Evolutionary conservation across 345 rosid species (phyloP), one percentile per base, ranked within the genome.

Genomic region (Raphanus sativus): DNA sequence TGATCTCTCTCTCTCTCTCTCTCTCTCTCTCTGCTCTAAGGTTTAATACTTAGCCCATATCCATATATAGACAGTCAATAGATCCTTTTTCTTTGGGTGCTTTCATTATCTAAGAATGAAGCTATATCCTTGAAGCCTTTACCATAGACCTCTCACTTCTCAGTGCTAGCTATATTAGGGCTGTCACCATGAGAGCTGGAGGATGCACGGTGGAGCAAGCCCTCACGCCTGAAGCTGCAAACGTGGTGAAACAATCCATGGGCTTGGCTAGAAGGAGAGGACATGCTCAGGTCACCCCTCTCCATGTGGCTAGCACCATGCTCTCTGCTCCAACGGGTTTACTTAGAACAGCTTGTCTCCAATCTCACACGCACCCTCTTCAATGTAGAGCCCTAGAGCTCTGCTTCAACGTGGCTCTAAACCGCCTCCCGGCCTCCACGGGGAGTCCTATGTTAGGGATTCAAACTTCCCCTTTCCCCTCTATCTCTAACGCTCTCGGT

Each of bases 201-300:
- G 88, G 92, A 67, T 92, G 95, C 82, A 88, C 89, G 38, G 86
- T 92, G 50, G 97, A 88, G 76, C 96, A 92, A 81, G 86, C 96
- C 64, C 88, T 95, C 40, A 89, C 98, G 0, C 62, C 79, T 0
- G 99, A 92, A 76, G 98, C 99, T 40, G 87, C 90, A 5, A 81
- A 75, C 67, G 82, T 89, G 15, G 87, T 95, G 12, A 92, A 92
- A 77, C 96, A 91, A 81, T 92, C 99, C 2, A 80, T 91, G 58
- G 86, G 74, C 24, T 87, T 95, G 11, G 98, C 98, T 11, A 83
- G 85, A 77, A 78, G 94, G 64, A 85, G 99, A 3, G 98, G 99
- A 62, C 99, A 95, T 75, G 94, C 96, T 45, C 99, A 95, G 68
- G 98, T 95, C 32, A 95, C 97, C n/a, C 98, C 99, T 40, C 96